phyloP scores from a whole-genome alignment of 169 alveolate genomes.

The Theileria annulata region DNA sequence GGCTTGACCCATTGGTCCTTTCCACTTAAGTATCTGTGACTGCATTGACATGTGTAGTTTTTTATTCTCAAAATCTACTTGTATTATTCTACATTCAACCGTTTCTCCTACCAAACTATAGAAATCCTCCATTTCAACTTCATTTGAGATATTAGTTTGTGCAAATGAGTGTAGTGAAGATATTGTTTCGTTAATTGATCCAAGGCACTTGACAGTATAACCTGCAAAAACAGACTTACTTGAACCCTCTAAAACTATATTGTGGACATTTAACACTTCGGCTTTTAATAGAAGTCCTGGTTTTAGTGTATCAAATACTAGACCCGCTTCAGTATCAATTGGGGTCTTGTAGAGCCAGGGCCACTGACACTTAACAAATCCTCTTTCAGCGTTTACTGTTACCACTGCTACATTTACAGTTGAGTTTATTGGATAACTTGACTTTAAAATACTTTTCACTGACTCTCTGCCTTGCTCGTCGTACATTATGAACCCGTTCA shows the following conservation, averaged over 20 bases:
- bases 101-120: constrained; percentile 25
- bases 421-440: constrained; percentile 20
- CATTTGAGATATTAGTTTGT: not conserved
- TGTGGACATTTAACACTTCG: constrained; percentile 57
- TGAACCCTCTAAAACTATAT: constrained; percentile 3
- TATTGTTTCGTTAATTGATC: constrained; percentile 26
- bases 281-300: constrained; percentile 61
- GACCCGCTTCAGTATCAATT: constrained; percentile 6
- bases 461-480: constrained; percentile 14
- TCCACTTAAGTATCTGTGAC: constrained; percentile 48
- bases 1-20: constrained; percentile 54
- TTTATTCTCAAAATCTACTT: constrained; percentile 48
- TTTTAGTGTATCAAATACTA: constrained; percentile 31
- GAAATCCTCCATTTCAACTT: constrained; percentile 4
- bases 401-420: constrained; percentile 54
- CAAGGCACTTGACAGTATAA: constrained; percentile 49
- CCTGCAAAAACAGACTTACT: constrained; percentile 29
- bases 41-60: constrained; percentile 41
- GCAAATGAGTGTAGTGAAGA: constrained; percentile 47
- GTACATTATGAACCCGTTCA: constrained; percentile 45
- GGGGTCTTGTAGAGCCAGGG: constrained; percentile 54
- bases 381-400: constrained; percentile 48
- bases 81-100: constrained; percentile 40
- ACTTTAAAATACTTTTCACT: not conserved
- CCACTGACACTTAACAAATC: constrained; percentile 53